Percentiles rank a stretch among this genome's conserved stretches.
Conservation (phyloP, 2,329 filamentous ascomycete species). For the Colletotrichum destructivum region DNA sequence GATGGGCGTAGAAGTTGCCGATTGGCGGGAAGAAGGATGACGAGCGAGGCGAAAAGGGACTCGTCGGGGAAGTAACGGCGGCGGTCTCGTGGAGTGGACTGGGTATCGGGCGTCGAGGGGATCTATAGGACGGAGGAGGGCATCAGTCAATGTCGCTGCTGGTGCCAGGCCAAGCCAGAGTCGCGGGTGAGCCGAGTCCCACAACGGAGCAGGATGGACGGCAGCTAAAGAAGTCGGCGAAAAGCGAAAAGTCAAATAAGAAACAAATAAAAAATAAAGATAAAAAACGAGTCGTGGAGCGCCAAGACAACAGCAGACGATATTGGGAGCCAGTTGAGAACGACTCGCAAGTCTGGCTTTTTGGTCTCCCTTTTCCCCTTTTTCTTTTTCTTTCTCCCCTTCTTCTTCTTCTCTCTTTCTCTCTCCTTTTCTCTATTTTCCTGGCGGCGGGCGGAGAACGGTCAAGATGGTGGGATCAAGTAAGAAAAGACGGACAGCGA, state of each 20-base stretch:
- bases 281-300: conserved; percentile 32
- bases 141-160: conserved; percentile 43
- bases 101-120: conserved; percentile 62
- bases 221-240: conserved; percentile 23
- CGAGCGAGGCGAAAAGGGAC: conserved; percentile 50
- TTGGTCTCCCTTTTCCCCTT: too few relatives aligned
- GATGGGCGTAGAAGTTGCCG: conserved; percentile 47
- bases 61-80: conserved; percentile 60
- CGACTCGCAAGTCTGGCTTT: too few relatives aligned
- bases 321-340: not conserved
- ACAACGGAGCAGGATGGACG: conserved; percentile 42
- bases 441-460: conserved; percentile 26
- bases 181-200: conserved; percentile 45
- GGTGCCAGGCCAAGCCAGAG: conserved; percentile 23
- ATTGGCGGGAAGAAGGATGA: conserved; percentile 44
- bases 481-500: conserved; percentile 17
- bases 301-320: conserved; percentile 33
- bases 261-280: too few relatives aligned
- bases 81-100: conserved; percentile 64
- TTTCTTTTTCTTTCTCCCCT: too few relatives aligned
- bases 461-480: conserved; percentile 33
- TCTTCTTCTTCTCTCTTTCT: not conserved
- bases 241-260: conserved; percentile 41
- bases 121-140: conserved; percentile 55
- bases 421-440: not conserved